Conservation (phyloP, 2,329 filamentous ascomycete genomes). For the Thielaviopsis euricoi region DNA sequence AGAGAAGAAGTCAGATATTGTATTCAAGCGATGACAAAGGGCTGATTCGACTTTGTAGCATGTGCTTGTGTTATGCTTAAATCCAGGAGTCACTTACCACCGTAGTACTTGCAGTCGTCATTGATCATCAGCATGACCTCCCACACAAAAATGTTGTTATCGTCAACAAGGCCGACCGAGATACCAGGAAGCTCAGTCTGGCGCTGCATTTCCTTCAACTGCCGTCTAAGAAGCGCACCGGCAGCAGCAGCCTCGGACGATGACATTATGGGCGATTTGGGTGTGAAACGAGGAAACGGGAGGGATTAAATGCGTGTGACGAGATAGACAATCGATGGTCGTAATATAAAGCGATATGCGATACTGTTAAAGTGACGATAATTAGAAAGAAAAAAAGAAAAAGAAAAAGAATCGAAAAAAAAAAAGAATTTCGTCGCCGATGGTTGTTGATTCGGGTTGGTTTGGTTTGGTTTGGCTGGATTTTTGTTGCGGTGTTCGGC, state of each 20-base stretch:
- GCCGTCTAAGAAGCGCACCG: slow-evolving; percentile 59
- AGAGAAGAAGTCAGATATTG: neutral
- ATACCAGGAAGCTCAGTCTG: slow-evolving; percentile 88
- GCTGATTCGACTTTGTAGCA: neutral
- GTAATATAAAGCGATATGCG: neutral
- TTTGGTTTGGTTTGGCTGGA: neutral
- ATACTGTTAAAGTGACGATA: neutral
- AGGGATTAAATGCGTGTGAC: neutral
- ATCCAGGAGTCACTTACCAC: slow-evolving; percentile 41
- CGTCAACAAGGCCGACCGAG: slow-evolving; percentile 73
- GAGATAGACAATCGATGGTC: neutral
- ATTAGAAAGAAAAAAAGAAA: neutral
- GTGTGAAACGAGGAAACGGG: neutral
- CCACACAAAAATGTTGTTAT: slow-evolving; percentile 89
- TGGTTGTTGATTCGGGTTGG: neutral
- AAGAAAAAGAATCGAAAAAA: too few relatives aligned
- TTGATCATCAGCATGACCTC: slow-evolving; percentile 98
- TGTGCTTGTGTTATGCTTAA: neutral
- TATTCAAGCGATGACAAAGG: neutral
- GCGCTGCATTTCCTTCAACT: slow-evolving; percentile 87
- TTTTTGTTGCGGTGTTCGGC: neutral
- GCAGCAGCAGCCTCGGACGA: slow-evolving; percentile 37
- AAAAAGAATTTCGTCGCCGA: too few relatives aligned
- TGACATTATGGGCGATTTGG: slow-evolving; percentile 18
- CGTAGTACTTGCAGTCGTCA: slow-evolving; percentile 85